Evolutionary conservation across 2,329 filamentous ascomycete genomes (phyloP).

Genomic region (Rhinocladiella mackenziei): DNA sequence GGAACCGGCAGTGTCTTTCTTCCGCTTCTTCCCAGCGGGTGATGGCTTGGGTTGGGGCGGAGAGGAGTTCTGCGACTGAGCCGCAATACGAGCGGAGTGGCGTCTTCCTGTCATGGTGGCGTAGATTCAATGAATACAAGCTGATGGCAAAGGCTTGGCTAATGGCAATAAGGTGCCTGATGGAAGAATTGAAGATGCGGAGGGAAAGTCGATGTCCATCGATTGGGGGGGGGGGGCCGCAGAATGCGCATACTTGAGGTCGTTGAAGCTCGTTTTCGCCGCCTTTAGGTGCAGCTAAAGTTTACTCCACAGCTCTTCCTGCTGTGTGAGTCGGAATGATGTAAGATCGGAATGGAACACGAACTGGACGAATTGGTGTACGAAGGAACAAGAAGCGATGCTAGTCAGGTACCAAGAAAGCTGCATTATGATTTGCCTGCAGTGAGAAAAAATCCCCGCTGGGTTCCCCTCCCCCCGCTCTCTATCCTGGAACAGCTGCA

Average conservation of each 20-base stretch:
- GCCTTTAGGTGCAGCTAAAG: too few relatives aligned
- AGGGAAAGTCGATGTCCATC: background rate
- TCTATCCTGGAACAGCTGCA: background rate
- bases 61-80: constrained; percentile 34
- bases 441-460: background rate
- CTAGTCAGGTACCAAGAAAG: constrained; percentile 1
- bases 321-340: background rate
- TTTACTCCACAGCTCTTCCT: too few relatives aligned
- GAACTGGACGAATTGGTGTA: background rate
- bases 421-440: background rate
- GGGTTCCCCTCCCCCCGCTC: background rate
- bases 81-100: constrained; percentile 41
- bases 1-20: constrained; percentile 29
- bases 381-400: background rate
- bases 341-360: background rate
- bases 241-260: too few relatives aligned
- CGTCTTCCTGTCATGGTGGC: constrained; percentile 24
- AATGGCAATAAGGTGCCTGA: too few relatives aligned
- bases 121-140: too few relatives aligned
- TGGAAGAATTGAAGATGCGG: background rate
- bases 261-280: too few relatives aligned
- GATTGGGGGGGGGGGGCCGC: too few relatives aligned
- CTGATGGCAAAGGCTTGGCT: too few relatives aligned
- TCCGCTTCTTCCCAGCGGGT: constrained; percentile 40
- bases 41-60: constrained; percentile 20